Conservation (phyloP, 208 protist genomes). For the Trypanosoma avium region DNA sequence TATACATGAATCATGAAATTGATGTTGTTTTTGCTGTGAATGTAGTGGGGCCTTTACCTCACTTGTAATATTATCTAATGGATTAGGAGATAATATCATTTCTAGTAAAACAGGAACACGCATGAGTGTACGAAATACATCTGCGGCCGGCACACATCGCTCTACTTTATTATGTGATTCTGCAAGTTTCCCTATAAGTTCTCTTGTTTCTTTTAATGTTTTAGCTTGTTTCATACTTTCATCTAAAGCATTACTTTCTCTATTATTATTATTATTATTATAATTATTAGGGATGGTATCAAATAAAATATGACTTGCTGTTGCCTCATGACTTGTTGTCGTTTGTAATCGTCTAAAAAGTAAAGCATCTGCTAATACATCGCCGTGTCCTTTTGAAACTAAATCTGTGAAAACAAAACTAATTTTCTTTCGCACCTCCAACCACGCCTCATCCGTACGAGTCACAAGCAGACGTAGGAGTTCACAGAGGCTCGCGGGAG, state of each 20-base stretch:
- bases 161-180: conserved; percentile 34
- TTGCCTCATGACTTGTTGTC: conserved; percentile 19
- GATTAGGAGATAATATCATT: conserved; percentile 18
- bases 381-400: conserved; percentile 22
- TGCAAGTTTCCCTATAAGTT: conserved; percentile 24
- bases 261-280: too few species aligned
- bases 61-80: background rate
- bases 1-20: conserved; percentile 27
- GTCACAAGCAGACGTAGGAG: conserved; percentile 24
- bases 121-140: conserved; percentile 30
- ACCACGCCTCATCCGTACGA: conserved; percentile 23
- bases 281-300: too few species aligned
- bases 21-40: background rate
- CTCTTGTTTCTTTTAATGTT: conserved; percentile 8
- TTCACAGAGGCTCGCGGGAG: conserved; percentile 15
- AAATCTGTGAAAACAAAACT: conserved; percentile 39
- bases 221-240: background rate
- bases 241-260: background rate
- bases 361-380: conserved; percentile 40
- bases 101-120: conserved; percentile 23
- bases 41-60: background rate
- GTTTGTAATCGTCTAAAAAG: conserved; percentile 26
- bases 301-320: conserved; percentile 13
- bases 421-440: conserved; percentile 40
- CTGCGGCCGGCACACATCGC: conserved; percentile 35